Base-by-base conservation (phyloP, 495 filamentous ascomycete genomes). In the Margaritispora aquatica region DNA sequence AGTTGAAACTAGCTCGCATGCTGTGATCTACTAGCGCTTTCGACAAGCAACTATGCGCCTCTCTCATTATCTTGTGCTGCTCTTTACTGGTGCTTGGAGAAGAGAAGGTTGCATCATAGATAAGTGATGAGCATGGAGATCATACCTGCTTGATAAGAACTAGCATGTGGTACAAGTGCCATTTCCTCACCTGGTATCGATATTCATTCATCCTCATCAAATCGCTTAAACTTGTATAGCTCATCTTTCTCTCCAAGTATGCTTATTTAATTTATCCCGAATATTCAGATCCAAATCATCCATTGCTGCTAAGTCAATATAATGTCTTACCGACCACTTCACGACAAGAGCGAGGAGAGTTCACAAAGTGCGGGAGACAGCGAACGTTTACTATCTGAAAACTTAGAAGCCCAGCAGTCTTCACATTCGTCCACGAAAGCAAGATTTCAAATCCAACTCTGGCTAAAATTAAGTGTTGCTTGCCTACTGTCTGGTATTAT, bases 271-370 rank as follows among this genome's bases (percentile, higher is more conserved):
- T 7, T 47, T 47, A 7, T 47, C 21, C 20, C 17, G 29, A 5
- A 5, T 44, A 17, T 15, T 3, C 8, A 44, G 19, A n/a, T 44
- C 19, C 51, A 54, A n/a, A n/a, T n/a, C n/a, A n/a, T n/a, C n/a
- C n/a, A n/a, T n/a, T n/a, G n/a, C 26, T 38, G 8, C 27, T 20
- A 4, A 20, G 11, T 47, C 38, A 27, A 17, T 36, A 51, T 26
- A 9, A 51, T 44, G 38, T 54, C 58, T 21, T 55, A 53, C 51
- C 20, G 8, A 20, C 36, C 62, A 19, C 48, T 60, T 10, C 44
- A 57, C 49, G 62, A 64, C 54, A 64, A 62, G 48, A 54, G 51
- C 41, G 56, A 65, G 29, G 26, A 56, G 13, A 52, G 47, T 26
- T 62, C 59, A 27, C 54, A 58, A 36, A 31, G 46, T 5, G 57